A percentile compares a stretch with the other conserved stretches of the same genome.
Conservation (phyloP, 2,329 filamentous ascomycete species). For the Leptographium flavum region DNA sequence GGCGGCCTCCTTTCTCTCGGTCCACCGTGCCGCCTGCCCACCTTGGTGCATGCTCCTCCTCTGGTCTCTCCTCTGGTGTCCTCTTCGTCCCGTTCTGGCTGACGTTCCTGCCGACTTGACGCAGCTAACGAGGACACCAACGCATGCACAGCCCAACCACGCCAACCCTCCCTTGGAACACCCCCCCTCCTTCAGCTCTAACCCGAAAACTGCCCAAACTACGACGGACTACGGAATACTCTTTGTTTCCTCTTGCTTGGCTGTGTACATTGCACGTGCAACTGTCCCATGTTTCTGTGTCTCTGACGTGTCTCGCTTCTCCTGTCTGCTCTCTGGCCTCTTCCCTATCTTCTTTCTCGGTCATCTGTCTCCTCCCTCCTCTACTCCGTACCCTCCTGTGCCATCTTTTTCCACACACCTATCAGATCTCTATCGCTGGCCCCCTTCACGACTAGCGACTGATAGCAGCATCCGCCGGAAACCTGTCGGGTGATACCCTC, state of each 20-base stretch:
- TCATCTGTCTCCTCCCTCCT: too few species aligned
- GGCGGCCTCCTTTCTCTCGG: too few species aligned
- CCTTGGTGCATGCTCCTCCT: too few species aligned
- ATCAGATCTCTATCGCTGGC: too few species aligned
- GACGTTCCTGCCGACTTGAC: not conserved
- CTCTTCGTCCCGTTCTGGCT: not conserved
- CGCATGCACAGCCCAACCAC: not conserved
- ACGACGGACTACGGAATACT: too few species aligned
- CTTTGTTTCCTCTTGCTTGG: not conserved
- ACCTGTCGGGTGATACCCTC: not conserved
- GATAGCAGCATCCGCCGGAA: not conserved
- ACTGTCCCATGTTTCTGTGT: too few species aligned
- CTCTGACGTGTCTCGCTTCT: not conserved
- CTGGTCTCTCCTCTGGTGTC: not conserved
- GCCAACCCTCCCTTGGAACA: not conserved
- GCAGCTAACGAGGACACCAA: not conserved
- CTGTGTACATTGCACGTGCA: not conserved
- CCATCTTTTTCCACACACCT: not conserved
- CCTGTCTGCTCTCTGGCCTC: not conserved
- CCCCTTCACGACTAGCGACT: not conserved
- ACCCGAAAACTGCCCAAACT: not conserved
- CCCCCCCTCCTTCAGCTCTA: not conserved
- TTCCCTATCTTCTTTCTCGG: too few species aligned
- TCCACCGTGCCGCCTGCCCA: too few species aligned
- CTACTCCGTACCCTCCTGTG: too few species aligned